phyloP scores from a whole-genome alignment of 2,329 filamentous ascomycete species.

The Trichoderma semiorbis region DNA sequence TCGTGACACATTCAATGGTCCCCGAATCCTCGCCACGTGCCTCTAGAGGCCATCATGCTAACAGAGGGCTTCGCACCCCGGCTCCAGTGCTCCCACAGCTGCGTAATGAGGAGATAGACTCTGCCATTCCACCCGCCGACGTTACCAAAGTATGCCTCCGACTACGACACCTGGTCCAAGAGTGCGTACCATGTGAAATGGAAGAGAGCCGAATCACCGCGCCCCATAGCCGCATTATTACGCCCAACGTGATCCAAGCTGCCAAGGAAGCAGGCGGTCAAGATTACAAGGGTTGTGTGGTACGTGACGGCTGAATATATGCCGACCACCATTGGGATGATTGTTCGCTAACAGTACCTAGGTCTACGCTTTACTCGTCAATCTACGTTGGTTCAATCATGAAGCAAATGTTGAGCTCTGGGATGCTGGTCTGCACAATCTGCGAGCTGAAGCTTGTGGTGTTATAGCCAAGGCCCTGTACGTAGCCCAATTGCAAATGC shows the following conservation, averaged over 20 bases:
- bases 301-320: constrained; percentile 24
- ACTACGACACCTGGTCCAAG: constrained; percentile 85
- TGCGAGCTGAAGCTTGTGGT: constrained; percentile 80
- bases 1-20: constrained; percentile 12
- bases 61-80: not conserved
- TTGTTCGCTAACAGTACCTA: constrained; percentile 17
- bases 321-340: not conserved
- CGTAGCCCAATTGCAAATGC: constrained; percentile 23
- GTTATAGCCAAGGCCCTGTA: constrained; percentile 80
- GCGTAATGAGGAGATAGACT: constrained; percentile 54
- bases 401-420: constrained; percentile 81
- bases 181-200: constrained; percentile 86
- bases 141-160: constrained; percentile 89
- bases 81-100: constrained; percentile 62
- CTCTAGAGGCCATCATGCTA: not conserved
- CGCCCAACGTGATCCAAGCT: constrained; percentile 70
- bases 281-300: constrained; percentile 73
- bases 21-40: not conserved
- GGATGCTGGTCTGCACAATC: constrained; percentile 80
- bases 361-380: constrained; percentile 74
- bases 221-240: constrained; percentile 84
- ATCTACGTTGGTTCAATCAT: constrained; percentile 69
- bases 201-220: constrained; percentile 70
- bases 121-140: constrained; percentile 69
- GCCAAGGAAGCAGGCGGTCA: constrained; percentile 77